Evolutionary conservation across 805 yeast species (phyloP).

Genomic region (Kluyveromyces dobzhanskii): DNA sequence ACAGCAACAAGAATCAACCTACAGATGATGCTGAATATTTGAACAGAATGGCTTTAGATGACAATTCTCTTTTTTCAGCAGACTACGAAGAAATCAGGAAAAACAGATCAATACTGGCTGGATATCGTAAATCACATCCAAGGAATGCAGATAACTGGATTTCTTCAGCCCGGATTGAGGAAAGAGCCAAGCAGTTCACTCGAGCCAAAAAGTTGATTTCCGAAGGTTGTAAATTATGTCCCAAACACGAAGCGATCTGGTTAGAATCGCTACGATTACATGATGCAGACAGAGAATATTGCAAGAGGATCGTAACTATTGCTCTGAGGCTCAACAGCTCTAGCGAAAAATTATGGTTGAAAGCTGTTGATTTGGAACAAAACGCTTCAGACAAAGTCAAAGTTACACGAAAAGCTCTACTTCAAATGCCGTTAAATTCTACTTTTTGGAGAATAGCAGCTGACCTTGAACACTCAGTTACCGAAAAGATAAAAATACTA

Average conservation of each 20-base stretch:
- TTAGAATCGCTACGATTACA: slow-evolving; percentile 66
- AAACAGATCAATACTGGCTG: slow-evolving; percentile 52
- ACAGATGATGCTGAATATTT: slow-evolving; percentile 30
- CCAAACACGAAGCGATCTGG: slow-evolving; percentile 71
- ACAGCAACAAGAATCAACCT: slow-evolving; percentile 2
- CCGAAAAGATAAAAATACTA: slow-evolving; percentile 45
- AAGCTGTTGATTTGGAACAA: slow-evolving; percentile 58
- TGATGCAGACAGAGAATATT: slow-evolving; percentile 31
- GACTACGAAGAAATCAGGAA: slow-evolving; percentile 49
- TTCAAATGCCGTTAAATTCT: slow-evolving; percentile 46
- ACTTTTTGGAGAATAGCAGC: slow-evolving; percentile 64
- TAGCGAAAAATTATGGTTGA: slow-evolving; percentile 63
- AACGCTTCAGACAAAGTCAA: slow-evolving; percentile 45
- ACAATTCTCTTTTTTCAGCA: slow-evolving; percentile 2
- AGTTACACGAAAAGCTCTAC: slow-evolving; percentile 65
- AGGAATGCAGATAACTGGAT: slow-evolving; percentile 74
- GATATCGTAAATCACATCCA: slow-evolving; percentile 67
- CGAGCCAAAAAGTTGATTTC: slow-evolving; percentile 53
- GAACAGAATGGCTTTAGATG: slow-evolving; percentile 36
- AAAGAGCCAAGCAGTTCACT: slow-evolving; percentile 44
- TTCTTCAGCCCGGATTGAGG: slow-evolving; percentile 75
- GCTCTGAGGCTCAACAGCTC: slow-evolving; percentile 51
- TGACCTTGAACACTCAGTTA: slow-evolving; percentile 45
- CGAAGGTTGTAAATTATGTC: slow-evolving; percentile 70
- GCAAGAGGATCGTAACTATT: slow-evolving; percentile 54